Percentiles rank a stretch among this genome's conserved stretches.
Conservation (phyloP, 169 alveolate genomes). For the Eimeria praecox region DNA sequence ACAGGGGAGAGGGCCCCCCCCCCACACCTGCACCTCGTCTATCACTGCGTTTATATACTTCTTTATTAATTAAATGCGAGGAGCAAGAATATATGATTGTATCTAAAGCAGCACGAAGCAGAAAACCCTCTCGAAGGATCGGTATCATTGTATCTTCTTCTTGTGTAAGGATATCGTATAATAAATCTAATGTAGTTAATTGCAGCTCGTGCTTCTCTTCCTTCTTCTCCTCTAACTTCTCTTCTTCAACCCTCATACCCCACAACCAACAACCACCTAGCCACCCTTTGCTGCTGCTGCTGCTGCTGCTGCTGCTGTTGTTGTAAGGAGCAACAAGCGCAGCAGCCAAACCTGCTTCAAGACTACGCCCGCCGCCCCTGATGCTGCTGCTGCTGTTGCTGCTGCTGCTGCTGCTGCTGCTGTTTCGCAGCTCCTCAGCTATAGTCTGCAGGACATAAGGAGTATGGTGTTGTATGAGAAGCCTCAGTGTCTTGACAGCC, state of each 20-base stretch:
- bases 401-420: neutral
- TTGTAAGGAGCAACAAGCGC: slow-evolving; percentile 35
- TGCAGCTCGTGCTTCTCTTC: neutral
- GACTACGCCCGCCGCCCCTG: neutral
- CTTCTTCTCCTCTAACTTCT: neutral
- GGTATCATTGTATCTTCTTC: neutral
- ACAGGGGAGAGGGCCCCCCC: too few species aligned
- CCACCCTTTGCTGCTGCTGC: neutral
- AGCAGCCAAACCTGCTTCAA: slow-evolving; percentile 31
- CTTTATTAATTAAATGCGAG: too few species aligned
- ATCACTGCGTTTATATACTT: too few species aligned
- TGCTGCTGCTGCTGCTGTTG: slow-evolving; percentile 24
- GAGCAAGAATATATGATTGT: too few species aligned
- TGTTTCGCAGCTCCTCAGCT: slow-evolving; percentile 4
- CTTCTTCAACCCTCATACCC: neutral
- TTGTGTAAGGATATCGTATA: neutral
- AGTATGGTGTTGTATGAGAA: neutral
- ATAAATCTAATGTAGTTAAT: neutral
- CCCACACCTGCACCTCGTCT: too few species aligned
- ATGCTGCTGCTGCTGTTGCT: neutral
- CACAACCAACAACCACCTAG: neutral
- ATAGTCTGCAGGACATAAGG: neutral
- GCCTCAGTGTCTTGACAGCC: slow-evolving; percentile 35
- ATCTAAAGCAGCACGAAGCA: slow-evolving; percentile 17
- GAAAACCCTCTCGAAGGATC: neutral